phyloP scores from a whole-genome alignment of 164 flowering plant genomes.

The Umbellularia californica region DNA sequence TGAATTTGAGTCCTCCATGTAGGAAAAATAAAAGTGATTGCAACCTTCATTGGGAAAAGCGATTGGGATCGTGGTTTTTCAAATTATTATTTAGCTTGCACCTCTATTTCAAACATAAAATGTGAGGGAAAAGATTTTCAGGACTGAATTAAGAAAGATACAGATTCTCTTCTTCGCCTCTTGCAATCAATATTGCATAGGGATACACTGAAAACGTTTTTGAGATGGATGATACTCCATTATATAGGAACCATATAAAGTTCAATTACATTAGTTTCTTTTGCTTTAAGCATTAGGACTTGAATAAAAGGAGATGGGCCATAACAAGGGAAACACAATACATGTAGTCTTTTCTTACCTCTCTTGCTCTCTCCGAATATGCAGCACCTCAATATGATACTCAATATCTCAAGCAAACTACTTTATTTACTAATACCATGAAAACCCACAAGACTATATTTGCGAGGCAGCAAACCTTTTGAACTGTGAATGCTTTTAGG shows the following conservation, averaged over 20 bases:
- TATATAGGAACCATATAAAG: neutral
- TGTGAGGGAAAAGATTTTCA: neutral
- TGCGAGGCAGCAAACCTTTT: neutral
- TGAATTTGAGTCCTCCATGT: too few relatives aligned
- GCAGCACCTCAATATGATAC: too few relatives aligned
- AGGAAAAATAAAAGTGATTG: too few relatives aligned
- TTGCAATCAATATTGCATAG: neutral
- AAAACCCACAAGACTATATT: neutral
- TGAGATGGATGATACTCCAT: neutral
- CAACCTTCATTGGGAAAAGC: too few relatives aligned
- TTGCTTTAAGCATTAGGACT: neutral
- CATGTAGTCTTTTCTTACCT: too few relatives aligned
- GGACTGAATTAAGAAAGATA: neutral
- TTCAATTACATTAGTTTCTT: neutral
- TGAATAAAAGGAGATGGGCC: neutral
- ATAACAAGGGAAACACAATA: too few relatives aligned
- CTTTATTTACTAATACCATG: neutral
- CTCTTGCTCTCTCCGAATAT: too few relatives aligned
- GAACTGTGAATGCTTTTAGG: constrained; percentile 48
- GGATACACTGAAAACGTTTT: neutral
- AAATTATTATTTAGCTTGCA: too few relatives aligned
- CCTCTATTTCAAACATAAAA: too few relatives aligned
- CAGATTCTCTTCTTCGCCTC: neutral
- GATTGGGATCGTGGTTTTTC: too few relatives aligned
- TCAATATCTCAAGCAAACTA: neutral